Evolutionary conservation across 2,329 filamentous ascomycete genomes (phyloP).

Genomic region (Cladophialophora immunda): DNA sequence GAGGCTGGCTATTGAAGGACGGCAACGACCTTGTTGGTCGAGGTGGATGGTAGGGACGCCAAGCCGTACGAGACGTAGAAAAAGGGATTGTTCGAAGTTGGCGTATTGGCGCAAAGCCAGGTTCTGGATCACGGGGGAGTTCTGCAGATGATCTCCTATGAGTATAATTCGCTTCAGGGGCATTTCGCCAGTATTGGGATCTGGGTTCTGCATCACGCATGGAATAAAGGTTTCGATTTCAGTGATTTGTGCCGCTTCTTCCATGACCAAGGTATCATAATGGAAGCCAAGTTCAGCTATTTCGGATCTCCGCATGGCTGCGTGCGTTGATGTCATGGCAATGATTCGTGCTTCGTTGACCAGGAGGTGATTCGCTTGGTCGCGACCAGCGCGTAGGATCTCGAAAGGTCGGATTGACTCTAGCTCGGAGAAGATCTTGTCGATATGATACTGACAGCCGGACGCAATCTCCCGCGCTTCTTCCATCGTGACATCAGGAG

Average conservation of each 20-base stretch:
- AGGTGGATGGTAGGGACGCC: constrained; percentile 91
- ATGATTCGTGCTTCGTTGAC: constrained; percentile 96
- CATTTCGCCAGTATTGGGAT: constrained; percentile 72
- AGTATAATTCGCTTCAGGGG: constrained; percentile 87
- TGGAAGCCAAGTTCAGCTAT: constrained; percentile 93
- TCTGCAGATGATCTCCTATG: constrained; percentile 95
- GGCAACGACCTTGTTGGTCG: constrained; percentile 91
- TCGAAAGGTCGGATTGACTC: constrained; percentile 96
- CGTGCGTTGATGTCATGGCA: constrained; percentile 98
- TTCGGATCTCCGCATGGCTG: constrained; percentile 89
- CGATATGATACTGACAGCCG: constrained; percentile 88
- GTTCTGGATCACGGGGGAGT: constrained; percentile 94
- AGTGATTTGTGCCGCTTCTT: constrained; percentile 97
- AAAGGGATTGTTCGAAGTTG: constrained; percentile 94
- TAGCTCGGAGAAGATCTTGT: constrained; percentile 88
- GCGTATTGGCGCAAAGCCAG: constrained; percentile 93
- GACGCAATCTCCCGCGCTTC: constrained; percentile 77
- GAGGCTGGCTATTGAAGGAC: constrained; percentile 84
- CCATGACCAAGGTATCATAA: constrained; percentile 98
- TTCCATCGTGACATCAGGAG: constrained; percentile 70
- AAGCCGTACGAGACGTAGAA: constrained; percentile 86
- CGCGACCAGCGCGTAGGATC: constrained; percentile 83
- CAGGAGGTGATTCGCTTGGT: constrained; percentile 95
- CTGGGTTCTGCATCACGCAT: constrained; percentile 80
- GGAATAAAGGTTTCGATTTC: constrained; percentile 98